Conservation (phyloP, 176 grass and related monocot genomes). For the Eleusine indica region DNA sequence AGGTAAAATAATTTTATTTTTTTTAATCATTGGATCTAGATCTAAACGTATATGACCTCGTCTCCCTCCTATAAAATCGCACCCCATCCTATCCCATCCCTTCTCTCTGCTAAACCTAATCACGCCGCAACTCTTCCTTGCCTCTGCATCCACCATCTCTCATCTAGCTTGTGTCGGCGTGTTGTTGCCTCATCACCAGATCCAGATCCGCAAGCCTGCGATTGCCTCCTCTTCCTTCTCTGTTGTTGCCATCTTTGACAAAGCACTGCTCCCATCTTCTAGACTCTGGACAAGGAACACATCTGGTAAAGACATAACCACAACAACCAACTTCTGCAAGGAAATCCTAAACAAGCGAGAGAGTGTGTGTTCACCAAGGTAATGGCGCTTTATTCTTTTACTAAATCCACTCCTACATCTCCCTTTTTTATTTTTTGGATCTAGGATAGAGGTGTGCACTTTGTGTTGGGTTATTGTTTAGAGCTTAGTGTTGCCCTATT, state of each 20-base stretch:
- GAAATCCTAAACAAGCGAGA: background rate
- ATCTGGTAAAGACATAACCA: background rate
- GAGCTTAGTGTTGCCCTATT: background rate
- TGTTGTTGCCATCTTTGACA: background rate
- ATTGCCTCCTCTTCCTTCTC: background rate
- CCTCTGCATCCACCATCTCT: background rate
- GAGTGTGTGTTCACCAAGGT: background rate
- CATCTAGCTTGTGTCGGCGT: background rate
- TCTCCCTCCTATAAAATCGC: slow-evolving; percentile 1
- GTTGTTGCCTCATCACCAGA: background rate
- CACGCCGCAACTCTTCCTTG: background rate
- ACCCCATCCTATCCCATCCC: background rate
- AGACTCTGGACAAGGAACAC: background rate
- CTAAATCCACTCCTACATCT: background rate
- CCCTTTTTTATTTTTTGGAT: background rate
- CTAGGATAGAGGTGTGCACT: background rate
- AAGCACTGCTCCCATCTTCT: background rate
- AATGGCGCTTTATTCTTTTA: background rate
- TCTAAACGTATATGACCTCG: background rate
- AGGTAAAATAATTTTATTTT: background rate
- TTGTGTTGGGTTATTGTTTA: background rate
- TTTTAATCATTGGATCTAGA: background rate
- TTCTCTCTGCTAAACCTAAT: slow-evolving; percentile 5
- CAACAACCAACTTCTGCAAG: background rate
- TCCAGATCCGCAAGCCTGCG: background rate